Base-by-base conservation (phyloP, 768 basidiomycete genomes). In the Collybia mongolica region DNA sequence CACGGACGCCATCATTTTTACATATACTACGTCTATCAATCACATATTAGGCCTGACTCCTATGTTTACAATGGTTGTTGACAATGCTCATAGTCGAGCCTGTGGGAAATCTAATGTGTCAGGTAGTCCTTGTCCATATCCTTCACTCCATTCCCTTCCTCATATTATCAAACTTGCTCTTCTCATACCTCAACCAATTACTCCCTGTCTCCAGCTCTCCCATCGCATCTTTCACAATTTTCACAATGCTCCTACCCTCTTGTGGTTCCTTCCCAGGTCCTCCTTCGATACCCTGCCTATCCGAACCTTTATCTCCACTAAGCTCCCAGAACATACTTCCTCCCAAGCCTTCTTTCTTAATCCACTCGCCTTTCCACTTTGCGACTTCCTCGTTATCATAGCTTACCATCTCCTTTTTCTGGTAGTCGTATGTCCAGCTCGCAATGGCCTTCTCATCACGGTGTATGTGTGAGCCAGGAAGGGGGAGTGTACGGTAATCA, bases 311-410 rank as follows among this genome's bases (percentile, higher is more conserved):
- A 70, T 98, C 96, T 2, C 91, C 93, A 57, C 86, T 88, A 37
- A 96, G 73, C 65, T 95, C 92, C 92, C 91, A 93, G 58, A 87
- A 87, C 97, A 99, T 99, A 48, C 88, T 89, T 0, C 97, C 97
- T 5, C 90, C 91, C 3, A 98, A 71, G 0, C 82, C 80, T 61
- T 87, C 80, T 29, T 80, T 75, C 59, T 72, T 73, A 62, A 98
- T 93, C 72, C 87, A 98, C 51, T 79, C 76, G 12, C 89, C 91
- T 66, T 95, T 94, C 78, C 79, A 77, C 45, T 66, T 65, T 2
- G 79, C 91, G 1, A 90, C 77, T 18, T 80, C 70, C 48, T 86
- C 88, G 38, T 72, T 79, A 62, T 96, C 93, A 62, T 82, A 96
- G 62, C 87, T 87, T 56, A 95, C 72, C 83, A 93, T 83, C 69